These are phyloP conservation scores for Paradendryphiella salina DNA, from an alignment of 2,329 filamentous ascomycete genomes.

Conservation along the genomic window DNA sequence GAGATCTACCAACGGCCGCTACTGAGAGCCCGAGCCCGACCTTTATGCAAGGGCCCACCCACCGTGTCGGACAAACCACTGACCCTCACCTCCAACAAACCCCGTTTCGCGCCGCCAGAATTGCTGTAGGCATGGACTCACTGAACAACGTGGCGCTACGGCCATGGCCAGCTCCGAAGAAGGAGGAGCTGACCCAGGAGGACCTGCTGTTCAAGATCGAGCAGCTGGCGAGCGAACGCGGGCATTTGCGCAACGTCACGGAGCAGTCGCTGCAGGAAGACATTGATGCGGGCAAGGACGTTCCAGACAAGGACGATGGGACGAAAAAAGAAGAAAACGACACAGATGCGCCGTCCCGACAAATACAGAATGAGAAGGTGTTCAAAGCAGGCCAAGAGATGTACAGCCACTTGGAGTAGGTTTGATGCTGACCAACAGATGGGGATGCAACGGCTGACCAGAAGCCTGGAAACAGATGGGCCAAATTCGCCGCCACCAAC, in stretches of 20 bases:
- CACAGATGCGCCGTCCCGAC: constrained; percentile 43
- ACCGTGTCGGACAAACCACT: constrained; percentile 11
- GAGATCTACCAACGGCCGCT: constrained; percentile 13
- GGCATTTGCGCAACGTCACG: constrained; percentile 78
- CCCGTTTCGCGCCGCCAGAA: constrained; percentile 1
- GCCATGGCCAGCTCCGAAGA: constrained; percentile 60
- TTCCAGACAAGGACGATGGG: constrained; percentile 46
- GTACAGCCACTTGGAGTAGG: constrained; percentile 47
- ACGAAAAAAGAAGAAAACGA: constrained; percentile 51
- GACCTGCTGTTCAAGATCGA: constrained; percentile 71
- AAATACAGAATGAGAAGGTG: constrained; percentile 47
- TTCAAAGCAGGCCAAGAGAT: constrained; percentile 49
- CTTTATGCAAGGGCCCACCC: constrained; percentile 27
- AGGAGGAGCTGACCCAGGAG: constrained; percentile 56
- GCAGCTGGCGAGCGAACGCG: constrained; percentile 76
- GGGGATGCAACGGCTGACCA: constrained; percentile 34
- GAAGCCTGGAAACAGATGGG: constrained; percentile 25
- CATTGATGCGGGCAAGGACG: constrained; percentile 56
- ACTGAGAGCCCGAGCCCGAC: constrained; percentile 18
- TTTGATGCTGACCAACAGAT: constrained; percentile 55
- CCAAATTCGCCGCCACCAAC: constrained; percentile 37
- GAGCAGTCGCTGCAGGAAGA: constrained; percentile 73
- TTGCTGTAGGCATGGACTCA: constrained; percentile 29
- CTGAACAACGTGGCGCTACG: constrained; percentile 61
- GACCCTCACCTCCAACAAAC: constrained; percentile 12